Evolutionary conservation across 176 grass and related monocot species (phyloP), one percentile per base, ranked within the genome.

Genomic region (Oryza glumipatula): DNA sequence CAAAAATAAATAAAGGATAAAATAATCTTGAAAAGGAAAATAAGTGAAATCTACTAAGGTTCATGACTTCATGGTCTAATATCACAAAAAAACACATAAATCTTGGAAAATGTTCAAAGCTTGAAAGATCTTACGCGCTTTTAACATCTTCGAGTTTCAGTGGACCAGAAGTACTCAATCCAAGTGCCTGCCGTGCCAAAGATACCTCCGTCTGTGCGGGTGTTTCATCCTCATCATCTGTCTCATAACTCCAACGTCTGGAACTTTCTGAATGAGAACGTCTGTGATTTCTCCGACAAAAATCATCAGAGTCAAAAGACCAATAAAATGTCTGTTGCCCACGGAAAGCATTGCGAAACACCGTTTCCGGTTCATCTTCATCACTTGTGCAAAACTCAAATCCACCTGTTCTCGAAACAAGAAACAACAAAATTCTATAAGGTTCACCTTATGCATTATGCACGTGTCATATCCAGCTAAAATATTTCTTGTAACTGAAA

Each of bases 101-200:
- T 67, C 8, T 49, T 79, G 15, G 49, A 52, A 83, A 52, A 81
- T 69, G 24, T 21, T 64, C 32, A 68, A 30, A 76, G 73, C 45
- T 67, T 43, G 45, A 47, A 28, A 54, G 30, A 76, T 88, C 96
- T 95, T 95, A 98, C 91, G 93, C 96, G 51, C 63, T 94, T 94
- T 98, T 98, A 79, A 98, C 96, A 78, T 98, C 93, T 78, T 98
- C 85, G n/a, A 94, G 83, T 87, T 92, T 98, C 81, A 98, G 72
- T 24, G 93, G 86, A 12, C 91, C 96, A 76, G 80, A 89, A 81
- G 81, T 44, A 52, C 85, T 94, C 93, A 98, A 82, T 28, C 96
- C 96, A 92, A 98, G 93, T 87, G 83, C 85, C 51, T 83, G 51
- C 54, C 91, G 66, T 46, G 91, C 96, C 86, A 81, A 92, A 80